phyloP scores from a whole-genome alignment of 352 stramenopile species.

The Phytophthora gonapodyides region DNA sequence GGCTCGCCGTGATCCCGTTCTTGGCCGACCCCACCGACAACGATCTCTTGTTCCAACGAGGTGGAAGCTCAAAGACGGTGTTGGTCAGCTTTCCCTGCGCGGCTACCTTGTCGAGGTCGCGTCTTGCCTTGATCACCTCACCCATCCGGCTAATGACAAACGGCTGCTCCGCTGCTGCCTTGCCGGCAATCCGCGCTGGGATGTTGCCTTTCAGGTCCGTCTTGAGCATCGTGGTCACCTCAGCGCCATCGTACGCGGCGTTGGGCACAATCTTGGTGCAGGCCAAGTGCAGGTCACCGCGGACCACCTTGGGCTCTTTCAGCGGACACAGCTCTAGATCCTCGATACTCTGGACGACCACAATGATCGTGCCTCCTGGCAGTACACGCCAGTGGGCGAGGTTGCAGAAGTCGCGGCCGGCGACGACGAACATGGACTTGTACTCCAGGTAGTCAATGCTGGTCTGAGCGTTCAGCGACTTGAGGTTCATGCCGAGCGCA shows the following conservation, averaged over 20 bases:
- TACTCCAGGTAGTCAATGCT: constrained; percentile 76
- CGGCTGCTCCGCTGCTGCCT: constrained; percentile 66
- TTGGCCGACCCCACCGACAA: constrained; percentile 23
- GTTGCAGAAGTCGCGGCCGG: constrained; percentile 74
- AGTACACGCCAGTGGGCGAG: constrained; percentile 74
- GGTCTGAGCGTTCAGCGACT: constrained; percentile 60
- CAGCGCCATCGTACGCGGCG: constrained; percentile 51
- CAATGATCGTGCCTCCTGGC: constrained; percentile 61
- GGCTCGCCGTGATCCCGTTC: background rate
- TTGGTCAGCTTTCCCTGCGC: constrained; percentile 54
- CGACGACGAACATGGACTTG: constrained; percentile 79
- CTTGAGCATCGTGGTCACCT: constrained; percentile 75
- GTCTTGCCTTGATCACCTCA: constrained; percentile 61
- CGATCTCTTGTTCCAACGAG: constrained; percentile 12
- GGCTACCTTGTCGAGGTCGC: constrained; percentile 36
- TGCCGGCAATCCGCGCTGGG: constrained; percentile 61
- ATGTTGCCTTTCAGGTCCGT: constrained; percentile 77
- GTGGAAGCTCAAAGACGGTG: constrained; percentile 40
- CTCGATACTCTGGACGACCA: constrained; percentile 74
- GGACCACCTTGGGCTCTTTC: constrained; percentile 74
- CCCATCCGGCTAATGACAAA: constrained; percentile 63
- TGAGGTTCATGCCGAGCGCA: constrained; percentile 46
- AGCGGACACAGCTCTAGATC: constrained; percentile 55
- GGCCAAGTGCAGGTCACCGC: constrained; percentile 64
- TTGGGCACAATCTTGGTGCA: constrained; percentile 74